phyloP scores from a whole-genome alignment of 2,329 filamentous ascomycete genomes.

The Colletotrichum sp. region DNA sequence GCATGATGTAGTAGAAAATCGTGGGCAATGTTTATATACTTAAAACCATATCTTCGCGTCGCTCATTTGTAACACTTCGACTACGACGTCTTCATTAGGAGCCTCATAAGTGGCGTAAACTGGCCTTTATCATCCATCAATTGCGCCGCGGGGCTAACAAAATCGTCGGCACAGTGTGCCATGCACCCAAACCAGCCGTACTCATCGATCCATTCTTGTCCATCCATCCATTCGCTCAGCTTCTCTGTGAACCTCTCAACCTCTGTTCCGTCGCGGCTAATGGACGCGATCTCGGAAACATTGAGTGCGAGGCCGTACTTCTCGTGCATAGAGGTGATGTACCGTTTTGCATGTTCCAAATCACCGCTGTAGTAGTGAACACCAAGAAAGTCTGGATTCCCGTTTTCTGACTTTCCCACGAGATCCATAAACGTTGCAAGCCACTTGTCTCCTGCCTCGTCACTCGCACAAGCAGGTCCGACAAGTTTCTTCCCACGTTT shows the following conservation, averaged over 20 bases:
- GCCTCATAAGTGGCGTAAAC: slow-evolving; percentile 36
- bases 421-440: slow-evolving; percentile 43
- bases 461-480: slow-evolving; percentile 41
- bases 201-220: slow-evolving; percentile 43
- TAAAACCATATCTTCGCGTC: background rate
- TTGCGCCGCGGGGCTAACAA: slow-evolving; percentile 50
- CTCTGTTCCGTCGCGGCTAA: slow-evolving; percentile 37
- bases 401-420: slow-evolving; percentile 26
- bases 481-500: slow-evolving; percentile 34
- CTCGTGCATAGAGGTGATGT: slow-evolving; percentile 38
- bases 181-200: slow-evolving; percentile 51
- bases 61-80: background rate
- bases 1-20: background rate
- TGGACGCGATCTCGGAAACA: slow-evolving; percentile 47
- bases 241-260: slow-evolving; percentile 43
- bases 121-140: slow-evolving; percentile 46
- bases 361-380: slow-evolving; percentile 48
- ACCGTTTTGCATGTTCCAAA: slow-evolving; percentile 36
- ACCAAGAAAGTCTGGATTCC: slow-evolving; percentile 43
- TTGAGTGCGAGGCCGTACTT: slow-evolving; percentile 40
- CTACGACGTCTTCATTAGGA: background rate
- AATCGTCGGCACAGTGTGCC: slow-evolving; percentile 43
- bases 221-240: slow-evolving; percentile 47
- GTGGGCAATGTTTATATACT: background rate
- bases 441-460: slow-evolving; percentile 43